A percentile compares a stretch with the other conserved stretches of the same genome.
These are phyloP conservation scores for Suhomyces xylopsoci DNA, from an alignment of 805 yeast genomes.

Conservation along the genomic window DNA sequence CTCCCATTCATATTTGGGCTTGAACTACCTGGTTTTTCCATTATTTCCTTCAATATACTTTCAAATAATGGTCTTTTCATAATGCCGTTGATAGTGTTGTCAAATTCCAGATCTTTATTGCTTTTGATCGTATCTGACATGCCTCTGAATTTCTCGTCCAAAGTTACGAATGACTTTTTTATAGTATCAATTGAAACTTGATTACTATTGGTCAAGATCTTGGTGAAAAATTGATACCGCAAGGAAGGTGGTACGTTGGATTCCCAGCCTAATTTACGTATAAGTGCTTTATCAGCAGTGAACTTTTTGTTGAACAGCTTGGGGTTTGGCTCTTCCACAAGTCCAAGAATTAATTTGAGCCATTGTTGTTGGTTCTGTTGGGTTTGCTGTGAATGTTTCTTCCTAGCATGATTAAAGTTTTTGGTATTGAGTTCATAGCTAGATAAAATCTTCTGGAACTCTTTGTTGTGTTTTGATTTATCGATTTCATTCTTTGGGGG, in stretches of 20 bases:
- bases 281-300: constrained; percentile 23
- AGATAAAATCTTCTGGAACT: constrained; percentile 46
- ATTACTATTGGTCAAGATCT: constrained; percentile 18
- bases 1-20: neutral
- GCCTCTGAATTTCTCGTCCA: constrained; percentile 19
- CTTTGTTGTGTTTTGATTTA: constrained; percentile 52
- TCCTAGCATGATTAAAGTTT: constrained; percentile 18
- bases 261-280: constrained; percentile 39
- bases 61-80: constrained; percentile 30
- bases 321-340: constrained; percentile 9
- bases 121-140: constrained; percentile 27
- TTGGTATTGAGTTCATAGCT: constrained; percentile 35
- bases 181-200: constrained; percentile 15
- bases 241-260: constrained; percentile 26
- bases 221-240: constrained; percentile 27
- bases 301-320: constrained; percentile 25
- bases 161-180: constrained; percentile 15
- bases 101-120: constrained; percentile 34
- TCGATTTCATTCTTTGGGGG: constrained; percentile 63
- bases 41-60: constrained; percentile 18
- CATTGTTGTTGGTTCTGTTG: constrained; percentile 26
- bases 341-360: constrained; percentile 20
- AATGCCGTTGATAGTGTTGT: constrained; percentile 20
- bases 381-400: constrained; percentile 15
- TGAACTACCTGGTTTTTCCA: constrained; percentile 1